Percentiles rank a stretch among this genome's conserved stretches.
These are phyloP conservation scores for Ilex paraguariensis DNA, from an alignment of 305 asterid genomes.

Conservation along the genomic window DNA sequence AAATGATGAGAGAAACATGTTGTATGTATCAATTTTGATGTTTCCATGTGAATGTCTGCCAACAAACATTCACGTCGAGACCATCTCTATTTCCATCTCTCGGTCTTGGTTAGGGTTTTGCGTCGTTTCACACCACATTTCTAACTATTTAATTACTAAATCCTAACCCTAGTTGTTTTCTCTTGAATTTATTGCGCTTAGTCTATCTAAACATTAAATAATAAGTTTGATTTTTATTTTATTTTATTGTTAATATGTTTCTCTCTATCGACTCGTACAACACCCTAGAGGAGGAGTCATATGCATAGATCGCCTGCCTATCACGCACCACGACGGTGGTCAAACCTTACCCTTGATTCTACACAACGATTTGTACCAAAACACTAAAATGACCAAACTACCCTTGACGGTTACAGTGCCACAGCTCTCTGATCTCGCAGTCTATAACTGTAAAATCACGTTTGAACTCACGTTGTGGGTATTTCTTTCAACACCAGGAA, in stretches of 20 bases:
- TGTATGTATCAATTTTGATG: conserved; percentile 18
- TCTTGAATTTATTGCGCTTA: conserved; percentile 44
- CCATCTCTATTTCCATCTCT: conserved; percentile 35
- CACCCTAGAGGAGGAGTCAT: conserved; percentile 31
- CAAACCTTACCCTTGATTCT: conserved; percentile 19
- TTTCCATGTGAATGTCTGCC: conserved; percentile 63
- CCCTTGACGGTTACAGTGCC: not conserved
- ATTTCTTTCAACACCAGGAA: no score
- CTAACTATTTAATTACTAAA: conserved; percentile 24
- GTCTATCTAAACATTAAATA: conserved; percentile 26
- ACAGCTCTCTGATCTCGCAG: not conserved
- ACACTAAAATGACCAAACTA: not conserved
- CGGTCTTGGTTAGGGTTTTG: conserved; percentile 42
- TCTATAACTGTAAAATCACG: conserved; percentile 8
- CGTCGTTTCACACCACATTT: conserved; percentile 33
- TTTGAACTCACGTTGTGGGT: no score
- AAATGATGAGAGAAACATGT: conserved; percentile 1
- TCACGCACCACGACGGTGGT: conserved; percentile 33
- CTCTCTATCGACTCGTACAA: conserved; percentile 24
- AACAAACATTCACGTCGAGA: conserved; percentile 94
- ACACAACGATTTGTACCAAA: not conserved
- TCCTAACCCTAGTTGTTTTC: no score
- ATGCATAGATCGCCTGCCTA: conserved; percentile 29
- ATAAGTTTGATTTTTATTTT: conserved; percentile 3
- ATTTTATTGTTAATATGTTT: conserved; percentile 12